phyloP scores from a whole-genome alignment of 176 grass and related monocot species.

The Cymbopogon citratus region DNA sequence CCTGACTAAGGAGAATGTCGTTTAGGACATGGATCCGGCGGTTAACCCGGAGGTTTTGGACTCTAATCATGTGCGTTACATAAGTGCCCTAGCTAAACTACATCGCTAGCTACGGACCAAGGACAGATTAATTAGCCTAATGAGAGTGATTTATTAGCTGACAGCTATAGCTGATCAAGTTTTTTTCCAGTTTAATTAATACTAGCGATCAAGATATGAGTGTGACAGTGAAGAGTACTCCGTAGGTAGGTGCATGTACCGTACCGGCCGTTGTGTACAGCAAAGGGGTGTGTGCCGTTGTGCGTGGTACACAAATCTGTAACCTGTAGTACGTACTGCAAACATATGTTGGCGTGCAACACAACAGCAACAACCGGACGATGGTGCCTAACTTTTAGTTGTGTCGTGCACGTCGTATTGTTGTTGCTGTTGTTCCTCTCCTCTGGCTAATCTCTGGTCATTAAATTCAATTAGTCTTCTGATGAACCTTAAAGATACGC shows the following conservation, averaged over 20 bases:
- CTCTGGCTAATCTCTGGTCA: not conserved
- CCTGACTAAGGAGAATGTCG: not conserved
- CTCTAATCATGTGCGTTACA: not conserved
- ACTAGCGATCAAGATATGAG: not conserved
- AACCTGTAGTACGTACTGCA: too few relatives aligned
- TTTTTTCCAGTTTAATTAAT: not conserved
- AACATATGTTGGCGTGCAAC: not conserved
- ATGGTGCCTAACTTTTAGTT: not conserved
- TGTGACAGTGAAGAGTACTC: not conserved
- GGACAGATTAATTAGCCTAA: not conserved
- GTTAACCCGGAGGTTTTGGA: slow-evolving; percentile 1
- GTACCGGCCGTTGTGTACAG: not conserved
- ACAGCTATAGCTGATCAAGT: not conserved
- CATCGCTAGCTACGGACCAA: not conserved
- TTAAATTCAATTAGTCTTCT: not conserved
- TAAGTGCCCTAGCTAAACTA: not conserved
- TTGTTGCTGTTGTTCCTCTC: not conserved
- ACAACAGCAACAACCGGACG: not conserved
- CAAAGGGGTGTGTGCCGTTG: not conserved
- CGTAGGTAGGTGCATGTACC: not conserved
- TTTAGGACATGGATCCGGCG: not conserved
- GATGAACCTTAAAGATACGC: not conserved
- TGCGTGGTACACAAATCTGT: not conserved
- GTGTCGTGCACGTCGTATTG: not conserved
- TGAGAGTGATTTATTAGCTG: not conserved